Evolutionary conservation across 2,329 filamentous ascomycete species (phyloP).

Genomic region (Apiospora arundinis): DNA sequence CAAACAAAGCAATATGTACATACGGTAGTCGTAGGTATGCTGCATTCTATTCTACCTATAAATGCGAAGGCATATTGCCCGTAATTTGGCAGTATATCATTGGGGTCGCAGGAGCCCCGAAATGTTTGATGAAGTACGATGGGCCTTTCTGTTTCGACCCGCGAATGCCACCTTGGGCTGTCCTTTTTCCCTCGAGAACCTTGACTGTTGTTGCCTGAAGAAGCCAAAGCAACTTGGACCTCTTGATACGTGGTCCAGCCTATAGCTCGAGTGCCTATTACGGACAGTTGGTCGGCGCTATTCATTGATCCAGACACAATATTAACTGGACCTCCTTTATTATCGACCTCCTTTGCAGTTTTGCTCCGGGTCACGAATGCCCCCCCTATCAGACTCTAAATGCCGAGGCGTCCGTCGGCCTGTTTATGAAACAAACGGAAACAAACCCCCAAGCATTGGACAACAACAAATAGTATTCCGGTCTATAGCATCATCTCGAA

Average conservation of each 20-base stretch:
- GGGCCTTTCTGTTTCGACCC: neutral
- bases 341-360: conserved; percentile 2
- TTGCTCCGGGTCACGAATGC: neutral
- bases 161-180: neutral
- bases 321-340: conserved; percentile 15
- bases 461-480: conserved; percentile 8
- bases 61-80: neutral
- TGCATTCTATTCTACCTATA: no score
- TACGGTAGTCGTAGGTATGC: no score
- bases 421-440: neutral
- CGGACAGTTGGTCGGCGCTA: conserved; percentile 14
- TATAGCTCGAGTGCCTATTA: neutral
- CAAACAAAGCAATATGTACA: neutral
- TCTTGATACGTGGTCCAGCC: neutral
- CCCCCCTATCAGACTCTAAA: conserved; percentile 2
- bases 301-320: neutral
- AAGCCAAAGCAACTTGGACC: neutral
- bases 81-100: neutral
- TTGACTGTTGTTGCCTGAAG: neutral
- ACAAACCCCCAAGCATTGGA: neutral
- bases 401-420: conserved; percentile 19
- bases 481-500: conserved; percentile 14
- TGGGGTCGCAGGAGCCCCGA: neutral
- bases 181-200: neutral
- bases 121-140: neutral